A percentile compares a stretch with the other conserved stretches of the same genome.
Evolutionary conservation across 495 filamentous ascomycete genomes (phyloP).

Genomic region (Hypoxylon fuscum): DNA sequence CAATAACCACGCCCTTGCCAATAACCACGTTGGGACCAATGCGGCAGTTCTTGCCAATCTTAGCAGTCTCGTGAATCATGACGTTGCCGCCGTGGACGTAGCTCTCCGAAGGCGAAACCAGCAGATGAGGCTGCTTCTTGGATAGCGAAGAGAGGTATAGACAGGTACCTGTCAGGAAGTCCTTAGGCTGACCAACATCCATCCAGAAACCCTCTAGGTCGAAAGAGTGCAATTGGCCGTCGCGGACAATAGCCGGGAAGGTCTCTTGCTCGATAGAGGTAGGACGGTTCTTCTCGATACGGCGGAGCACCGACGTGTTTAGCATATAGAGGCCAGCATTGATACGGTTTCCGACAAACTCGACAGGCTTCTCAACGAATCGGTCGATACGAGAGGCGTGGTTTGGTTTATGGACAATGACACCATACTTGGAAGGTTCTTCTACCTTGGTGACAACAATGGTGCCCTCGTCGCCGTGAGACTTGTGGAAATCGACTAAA

Average conservation of each 20-base stretch:
- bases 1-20: slow-evolving; percentile 92
- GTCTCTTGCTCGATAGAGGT: slow-evolving; percentile 99
- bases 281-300: slow-evolving; percentile 90
- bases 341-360: slow-evolving; percentile 99
- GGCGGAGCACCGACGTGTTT: slow-evolving; percentile 87
- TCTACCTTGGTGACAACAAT: slow-evolving; percentile 99
- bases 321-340: slow-evolving; percentile 99
- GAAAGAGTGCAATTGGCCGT: slow-evolving; percentile 95
- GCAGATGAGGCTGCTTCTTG: slow-evolving; percentile 89
- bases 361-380: slow-evolving; percentile 99
- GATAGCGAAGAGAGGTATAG: slow-evolving; percentile 93
- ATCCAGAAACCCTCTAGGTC: slow-evolving; percentile 99
- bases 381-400: slow-evolving; percentile 94
- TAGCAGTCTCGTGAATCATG: slow-evolving; percentile 91
- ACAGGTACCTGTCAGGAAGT: slow-evolving; percentile 96
- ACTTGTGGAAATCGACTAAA: slow-evolving; percentile 88
- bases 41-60: slow-evolving; percentile 98
- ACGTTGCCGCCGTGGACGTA: slow-evolving; percentile 97
- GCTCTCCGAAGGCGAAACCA: slow-evolving; percentile 76
- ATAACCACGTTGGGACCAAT: slow-evolving; percentile 98
- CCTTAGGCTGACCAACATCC: slow-evolving; percentile 99
- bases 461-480: slow-evolving; percentile 94
- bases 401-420: slow-evolving; percentile 96
- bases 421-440: slow-evolving; percentile 98
- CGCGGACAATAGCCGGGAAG: slow-evolving; percentile 92